Conservation (phyloP, 768 basidiomycete genomes). For the Russula sp. region DNA sequence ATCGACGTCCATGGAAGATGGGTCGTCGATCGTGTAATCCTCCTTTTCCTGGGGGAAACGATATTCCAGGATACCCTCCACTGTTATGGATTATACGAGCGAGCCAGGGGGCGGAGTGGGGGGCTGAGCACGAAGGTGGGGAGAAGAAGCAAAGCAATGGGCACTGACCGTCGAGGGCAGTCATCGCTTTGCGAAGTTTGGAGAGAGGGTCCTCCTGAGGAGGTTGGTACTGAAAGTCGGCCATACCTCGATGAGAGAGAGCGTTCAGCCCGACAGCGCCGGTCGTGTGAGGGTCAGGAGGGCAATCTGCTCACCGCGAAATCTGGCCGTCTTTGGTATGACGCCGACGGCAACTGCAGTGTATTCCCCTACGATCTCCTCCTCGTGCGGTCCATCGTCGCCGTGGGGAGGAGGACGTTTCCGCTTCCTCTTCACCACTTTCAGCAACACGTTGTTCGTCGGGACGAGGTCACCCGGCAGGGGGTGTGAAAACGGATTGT, state of each 20-base stretch:
- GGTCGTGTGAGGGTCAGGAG: neutral
- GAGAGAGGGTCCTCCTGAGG: conserved; percentile 63
- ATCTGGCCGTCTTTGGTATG: conserved; percentile 78
- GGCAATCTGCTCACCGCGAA: conserved; percentile 60
- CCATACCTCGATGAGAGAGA: conserved; percentile 59
- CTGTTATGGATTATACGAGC: conserved; percentile 35
- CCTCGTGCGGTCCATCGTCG: conserved; percentile 18
- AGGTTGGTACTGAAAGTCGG: conserved; percentile 87
- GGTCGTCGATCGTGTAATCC: conserved; percentile 44
- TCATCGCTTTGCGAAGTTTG: conserved; percentile 66
- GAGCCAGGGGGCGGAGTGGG: neutral
- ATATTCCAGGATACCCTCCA: conserved; percentile 68
- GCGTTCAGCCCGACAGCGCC: neutral
- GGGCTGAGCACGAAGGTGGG: neutral
- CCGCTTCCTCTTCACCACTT: conserved; percentile 68
- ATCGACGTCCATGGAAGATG: conserved; percentile 33
- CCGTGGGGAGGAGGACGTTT: conserved; percentile 30
- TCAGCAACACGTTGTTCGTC: conserved; percentile 79
- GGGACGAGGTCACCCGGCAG: conserved; percentile 72
- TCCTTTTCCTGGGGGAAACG: conserved; percentile 61
- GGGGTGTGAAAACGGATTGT: conserved; percentile 76
- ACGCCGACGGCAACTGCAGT: conserved; percentile 67
- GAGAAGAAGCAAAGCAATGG: neutral
- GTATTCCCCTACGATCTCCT: conserved; percentile 56
- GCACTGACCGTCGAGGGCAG: conserved; percentile 70